phyloP scores from a whole-genome alignment of 768 basidiomycete species.

The Strobilomyces dryophilus region DNA sequence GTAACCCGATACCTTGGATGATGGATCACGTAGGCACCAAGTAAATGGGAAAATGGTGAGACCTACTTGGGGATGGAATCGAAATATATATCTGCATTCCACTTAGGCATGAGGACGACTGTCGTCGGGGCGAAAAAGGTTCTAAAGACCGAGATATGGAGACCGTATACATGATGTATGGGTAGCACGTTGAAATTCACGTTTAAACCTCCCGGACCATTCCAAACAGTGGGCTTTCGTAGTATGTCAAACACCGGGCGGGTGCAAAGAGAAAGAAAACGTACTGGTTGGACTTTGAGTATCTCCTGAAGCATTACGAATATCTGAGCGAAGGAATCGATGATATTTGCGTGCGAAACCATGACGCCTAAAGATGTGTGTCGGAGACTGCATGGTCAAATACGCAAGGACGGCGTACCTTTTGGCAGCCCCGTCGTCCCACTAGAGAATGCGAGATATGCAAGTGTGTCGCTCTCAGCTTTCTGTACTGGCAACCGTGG shows the following conservation, averaged over 20 bases:
- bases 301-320: conserved; percentile 29
- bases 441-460: conserved; percentile 73
- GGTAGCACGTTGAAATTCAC: conserved; percentile 58
- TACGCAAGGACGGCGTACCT: conserved; percentile 36
- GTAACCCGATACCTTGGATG: conserved; percentile 51
- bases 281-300: conserved; percentile 37
- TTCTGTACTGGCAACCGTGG: conserved; percentile 41
- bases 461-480: conserved; percentile 51
- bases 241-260: neutral
- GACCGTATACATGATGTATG: conserved; percentile 62
- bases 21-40: neutral
- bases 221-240: conserved; percentile 35
- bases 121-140: conserved; percentile 44
- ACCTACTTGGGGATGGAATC: conserved; percentile 56
- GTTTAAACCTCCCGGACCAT: conserved; percentile 43
- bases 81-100: conserved; percentile 52
- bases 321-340: conserved; percentile 40
- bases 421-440: conserved; percentile 77
- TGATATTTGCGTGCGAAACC: conserved; percentile 66
- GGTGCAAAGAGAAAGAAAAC: conserved; percentile 5
- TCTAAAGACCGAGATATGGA: conserved; percentile 51
- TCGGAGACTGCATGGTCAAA: neutral
- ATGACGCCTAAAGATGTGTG: conserved; percentile 49
- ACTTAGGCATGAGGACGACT: conserved; percentile 52
- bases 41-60: neutral